Evolutionary conservation across 2,329 filamentous ascomycete genomes (phyloP).

Genomic region (Stagonosporopsis tanaceti): DNA sequence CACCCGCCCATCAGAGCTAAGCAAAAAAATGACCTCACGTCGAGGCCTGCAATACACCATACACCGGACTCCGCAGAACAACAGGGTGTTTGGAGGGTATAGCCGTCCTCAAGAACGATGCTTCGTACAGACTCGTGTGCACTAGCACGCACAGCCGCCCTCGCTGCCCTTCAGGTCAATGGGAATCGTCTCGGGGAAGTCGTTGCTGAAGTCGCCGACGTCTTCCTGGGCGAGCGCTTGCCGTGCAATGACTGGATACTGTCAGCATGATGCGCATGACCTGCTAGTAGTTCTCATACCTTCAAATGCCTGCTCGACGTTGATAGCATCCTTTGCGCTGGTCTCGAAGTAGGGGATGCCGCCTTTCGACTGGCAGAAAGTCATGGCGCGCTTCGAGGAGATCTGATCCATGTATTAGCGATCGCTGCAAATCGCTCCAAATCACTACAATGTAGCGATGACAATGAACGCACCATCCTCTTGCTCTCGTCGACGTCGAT

Average conservation of each 20-base stretch:
- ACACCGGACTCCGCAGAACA: constrained; percentile 39
- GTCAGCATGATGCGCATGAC: constrained; percentile 7
- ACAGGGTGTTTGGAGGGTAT: constrained; percentile 14
- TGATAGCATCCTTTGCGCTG: constrained; percentile 97
- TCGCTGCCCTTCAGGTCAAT: constrained; percentile 95
- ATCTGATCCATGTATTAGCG: constrained; percentile 63
- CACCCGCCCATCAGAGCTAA: constrained; percentile 24
- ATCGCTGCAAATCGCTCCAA: not conserved
- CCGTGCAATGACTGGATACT: constrained; percentile 81
- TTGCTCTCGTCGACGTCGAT: constrained; percentile 99
- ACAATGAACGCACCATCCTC: constrained; percentile 70
- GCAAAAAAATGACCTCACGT: constrained; percentile 20
- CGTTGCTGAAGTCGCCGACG: constrained; percentile 95
- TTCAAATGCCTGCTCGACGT: constrained; percentile 88
- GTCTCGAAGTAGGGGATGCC: constrained; percentile 99
- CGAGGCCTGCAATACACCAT: constrained; percentile 28
- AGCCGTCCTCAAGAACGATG: constrained; percentile 14
- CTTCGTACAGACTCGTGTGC: constrained; percentile 14
- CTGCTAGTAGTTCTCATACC: constrained; percentile 50
- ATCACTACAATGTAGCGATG: not conserved
- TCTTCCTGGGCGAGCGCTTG: constrained; percentile 97
- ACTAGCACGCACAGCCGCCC: constrained; percentile 88
- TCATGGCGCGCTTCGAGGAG: constrained; percentile 93
- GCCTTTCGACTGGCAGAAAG: constrained; percentile 96
- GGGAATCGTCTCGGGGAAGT: constrained; percentile 97